Percentiles rank a stretch among this genome's conserved stretches.
These are phyloP conservation scores for Cochliopodium minus DNA, from an alignment of 208 protist genomes.

Conservation along the genomic window DNA sequence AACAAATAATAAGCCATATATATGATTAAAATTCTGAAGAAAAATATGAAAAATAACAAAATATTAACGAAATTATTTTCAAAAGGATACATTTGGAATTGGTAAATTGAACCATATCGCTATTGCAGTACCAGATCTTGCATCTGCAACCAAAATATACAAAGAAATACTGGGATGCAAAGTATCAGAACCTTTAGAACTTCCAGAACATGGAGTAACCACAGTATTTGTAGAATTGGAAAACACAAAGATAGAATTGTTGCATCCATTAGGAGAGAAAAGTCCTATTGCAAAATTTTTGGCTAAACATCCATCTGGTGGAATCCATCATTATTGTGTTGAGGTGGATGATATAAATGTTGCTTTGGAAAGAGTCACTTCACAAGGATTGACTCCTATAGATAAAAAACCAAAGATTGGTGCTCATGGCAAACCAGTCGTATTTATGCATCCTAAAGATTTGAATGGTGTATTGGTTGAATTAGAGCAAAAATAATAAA, in stretches of 20 bases:
- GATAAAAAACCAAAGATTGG: constrained; percentile 63
- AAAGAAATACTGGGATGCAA: constrained; percentile 45
- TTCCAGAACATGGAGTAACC: constrained; percentile 64
- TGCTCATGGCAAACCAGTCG: constrained; percentile 72
- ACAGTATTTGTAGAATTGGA: constrained; percentile 67
- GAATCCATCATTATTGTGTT: constrained; percentile 76
- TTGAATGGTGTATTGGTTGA: constrained; percentile 66
- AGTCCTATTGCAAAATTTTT: constrained; percentile 65
- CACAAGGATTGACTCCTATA: constrained; percentile 48
- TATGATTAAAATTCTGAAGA: too few relatives aligned
- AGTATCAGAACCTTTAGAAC: constrained; percentile 49
- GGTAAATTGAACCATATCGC: constrained; percentile 77
- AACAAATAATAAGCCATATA: too few relatives aligned
- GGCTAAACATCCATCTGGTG: constrained; percentile 57
- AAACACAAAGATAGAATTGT: constrained; percentile 68
- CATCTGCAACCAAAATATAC: constrained; percentile 44
- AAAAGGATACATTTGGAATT: constrained; percentile 24
- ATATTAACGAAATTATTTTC: too few relatives aligned
- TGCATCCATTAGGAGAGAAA: constrained; percentile 61
- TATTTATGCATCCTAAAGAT: constrained; percentile 69
- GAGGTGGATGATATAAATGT: constrained; percentile 47
- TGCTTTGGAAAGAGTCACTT: constrained; percentile 37
- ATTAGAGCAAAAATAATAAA: constrained; percentile 48
- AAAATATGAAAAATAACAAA: too few relatives aligned
- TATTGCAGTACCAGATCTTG: constrained; percentile 61